Percentiles rank a stretch among this genome's conserved stretches.
Evolutionary conservation across 257 asterid species (phyloP).

Genomic region (Oldenlandia corymbosa): DNA sequence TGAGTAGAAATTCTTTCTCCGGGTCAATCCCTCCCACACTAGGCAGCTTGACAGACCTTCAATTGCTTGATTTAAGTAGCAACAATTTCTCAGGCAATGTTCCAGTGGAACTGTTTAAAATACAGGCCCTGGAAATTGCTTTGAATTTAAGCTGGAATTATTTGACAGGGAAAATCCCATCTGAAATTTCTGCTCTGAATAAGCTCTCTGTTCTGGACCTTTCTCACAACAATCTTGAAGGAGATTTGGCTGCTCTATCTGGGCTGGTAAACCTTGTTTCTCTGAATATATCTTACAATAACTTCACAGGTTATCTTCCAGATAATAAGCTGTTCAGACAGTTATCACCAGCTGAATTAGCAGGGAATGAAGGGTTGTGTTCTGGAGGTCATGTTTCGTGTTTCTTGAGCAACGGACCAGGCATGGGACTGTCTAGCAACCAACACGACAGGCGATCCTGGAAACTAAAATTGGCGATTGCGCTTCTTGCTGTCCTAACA

Average conservation of each 20-base stretch:
- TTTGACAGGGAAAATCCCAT: conserved; percentile 58
- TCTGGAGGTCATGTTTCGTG: conserved; percentile 51
- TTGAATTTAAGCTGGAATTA: conserved; percentile 67
- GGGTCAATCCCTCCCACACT: conserved; percentile 56
- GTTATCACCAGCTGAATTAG: conserved; percentile 46
- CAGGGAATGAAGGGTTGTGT: conserved; percentile 60
- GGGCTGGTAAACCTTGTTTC: conserved; percentile 69
- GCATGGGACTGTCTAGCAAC: conserved; percentile 23
- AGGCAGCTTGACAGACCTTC: conserved; percentile 55
- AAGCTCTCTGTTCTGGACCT: conserved; percentile 61
- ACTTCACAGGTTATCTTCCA: conserved; percentile 70
- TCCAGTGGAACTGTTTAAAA: conserved; percentile 48
- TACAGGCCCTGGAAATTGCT: conserved; percentile 63
- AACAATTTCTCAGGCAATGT: conserved; percentile 49
- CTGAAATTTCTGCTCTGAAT: conserved; percentile 47
- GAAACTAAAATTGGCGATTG: conserved; percentile 59
- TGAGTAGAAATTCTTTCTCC: conserved; percentile 46
- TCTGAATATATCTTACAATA: conserved; percentile 60
- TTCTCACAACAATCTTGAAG: conserved; percentile 65
- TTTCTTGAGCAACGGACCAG: conserved; percentile 37
- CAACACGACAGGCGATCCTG: conserved; percentile 31
- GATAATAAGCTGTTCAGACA: conserved; percentile 75
- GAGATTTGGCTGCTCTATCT: conserved; percentile 52
- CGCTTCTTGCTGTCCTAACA: conserved; percentile 36
- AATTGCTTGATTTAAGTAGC: conserved; percentile 64